phyloP scores from a whole-genome alignment of 2,329 filamentous ascomycete genomes.

The Pyrenophora teres region DNA sequence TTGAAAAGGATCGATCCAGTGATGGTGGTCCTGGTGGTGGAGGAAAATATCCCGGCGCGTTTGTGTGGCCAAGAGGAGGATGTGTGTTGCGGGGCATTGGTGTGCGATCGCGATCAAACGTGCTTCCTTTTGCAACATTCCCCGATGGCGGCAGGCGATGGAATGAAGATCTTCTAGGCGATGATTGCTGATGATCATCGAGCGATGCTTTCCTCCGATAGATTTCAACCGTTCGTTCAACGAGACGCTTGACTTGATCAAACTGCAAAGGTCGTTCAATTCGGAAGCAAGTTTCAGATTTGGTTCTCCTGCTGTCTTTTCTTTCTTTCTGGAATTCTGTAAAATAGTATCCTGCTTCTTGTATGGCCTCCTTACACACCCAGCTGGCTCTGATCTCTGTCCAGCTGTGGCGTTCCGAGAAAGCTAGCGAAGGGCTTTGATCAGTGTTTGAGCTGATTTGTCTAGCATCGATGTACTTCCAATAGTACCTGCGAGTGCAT shows the following conservation, averaged over 20 bases:
- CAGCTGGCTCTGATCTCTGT: slow-evolving; percentile 46
- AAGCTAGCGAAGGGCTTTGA: slow-evolving; percentile 30
- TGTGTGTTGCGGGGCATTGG: slow-evolving; percentile 24
- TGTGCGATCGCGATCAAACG: slow-evolving; percentile 33
- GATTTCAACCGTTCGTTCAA: slow-evolving; percentile 47
- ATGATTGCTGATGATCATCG: slow-evolving; percentile 15
- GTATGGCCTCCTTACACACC: slow-evolving; percentile 47
- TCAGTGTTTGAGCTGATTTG: slow-evolving; percentile 39
- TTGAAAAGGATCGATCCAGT: slow-evolving; percentile 34
- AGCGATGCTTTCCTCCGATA: slow-evolving; percentile 35
- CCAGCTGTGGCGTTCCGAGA: slow-evolving; percentile 37
- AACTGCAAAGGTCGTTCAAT: slow-evolving; percentile 44
- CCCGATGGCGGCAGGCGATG: slow-evolving; percentile 20
- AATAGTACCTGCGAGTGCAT: slow-evolving; percentile 39
- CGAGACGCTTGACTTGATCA: slow-evolving; percentile 41
- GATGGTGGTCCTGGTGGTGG: slow-evolving; percentile 26
- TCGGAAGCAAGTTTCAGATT: slow-evolving; percentile 43
- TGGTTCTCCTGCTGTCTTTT: slow-evolving; percentile 37
- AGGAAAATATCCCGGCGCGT: slow-evolving; percentile 20
- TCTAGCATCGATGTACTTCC: slow-evolving; percentile 44
- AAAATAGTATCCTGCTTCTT: slow-evolving; percentile 38
- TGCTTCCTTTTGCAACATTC: slow-evolving; percentile 8
- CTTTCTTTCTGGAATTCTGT: slow-evolving; percentile 42
- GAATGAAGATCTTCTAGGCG: slow-evolving; percentile 27
- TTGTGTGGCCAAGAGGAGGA: slow-evolving; percentile 27